Evolutionary conservation across 768 basidiomycete species (phyloP).

Genomic region (Mrakia hoshinonis): DNA sequence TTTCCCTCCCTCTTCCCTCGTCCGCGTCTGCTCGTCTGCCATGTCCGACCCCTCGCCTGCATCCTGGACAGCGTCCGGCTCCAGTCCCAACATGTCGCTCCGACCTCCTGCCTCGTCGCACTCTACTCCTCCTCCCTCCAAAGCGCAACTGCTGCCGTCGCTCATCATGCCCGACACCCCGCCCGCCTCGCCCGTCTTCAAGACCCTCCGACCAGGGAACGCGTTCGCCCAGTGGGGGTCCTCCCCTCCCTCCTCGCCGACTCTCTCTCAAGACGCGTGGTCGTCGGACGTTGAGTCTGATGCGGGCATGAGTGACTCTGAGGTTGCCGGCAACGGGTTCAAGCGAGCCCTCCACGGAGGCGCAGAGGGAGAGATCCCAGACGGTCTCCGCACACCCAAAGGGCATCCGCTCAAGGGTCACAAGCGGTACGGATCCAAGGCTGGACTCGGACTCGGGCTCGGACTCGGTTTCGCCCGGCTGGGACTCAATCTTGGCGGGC

Average conservation of each 20-base stretch:
- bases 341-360: neutral
- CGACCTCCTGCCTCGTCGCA: neutral
- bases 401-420: constrained; percentile 14
- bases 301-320: neutral
- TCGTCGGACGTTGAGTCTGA: constrained; percentile 14
- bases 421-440: neutral
- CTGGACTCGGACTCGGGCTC: neutral
- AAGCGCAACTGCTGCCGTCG: neutral
- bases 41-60: neutral
- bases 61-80: too few species aligned
- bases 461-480: neutral
- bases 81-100: neutral
- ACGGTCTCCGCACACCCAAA: constrained; percentile 2
- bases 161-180: neutral
- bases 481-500: neutral
- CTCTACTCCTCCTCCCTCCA: neutral
- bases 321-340: neutral
- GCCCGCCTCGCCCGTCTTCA: constrained; percentile 1
- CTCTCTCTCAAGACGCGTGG: neutral
- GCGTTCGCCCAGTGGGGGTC: constrained; percentile 5
- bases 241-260: constrained; percentile 2
- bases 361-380: neutral
- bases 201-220: neutral
- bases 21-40: neutral
- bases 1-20: neutral